phyloP scores from a whole-genome alignment of 2,329 filamentous ascomycete species.

The Trichoderma koningiopsis region DNA sequence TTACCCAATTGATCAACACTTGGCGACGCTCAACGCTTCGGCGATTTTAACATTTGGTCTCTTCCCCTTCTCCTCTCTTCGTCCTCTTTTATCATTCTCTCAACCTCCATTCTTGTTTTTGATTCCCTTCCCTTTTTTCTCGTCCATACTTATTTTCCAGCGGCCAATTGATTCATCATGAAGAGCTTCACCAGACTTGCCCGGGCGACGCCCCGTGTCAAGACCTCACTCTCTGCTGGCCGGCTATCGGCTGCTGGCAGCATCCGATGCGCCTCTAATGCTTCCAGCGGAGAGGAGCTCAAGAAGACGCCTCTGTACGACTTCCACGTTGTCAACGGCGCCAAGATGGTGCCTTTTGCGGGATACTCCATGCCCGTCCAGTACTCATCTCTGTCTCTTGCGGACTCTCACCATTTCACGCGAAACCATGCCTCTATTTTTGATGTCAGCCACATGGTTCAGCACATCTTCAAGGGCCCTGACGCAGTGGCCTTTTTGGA shows the following conservation, averaged over 20 bases:
- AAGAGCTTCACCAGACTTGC: slow-evolving; percentile 38
- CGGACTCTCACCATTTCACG: slow-evolving; percentile 88
- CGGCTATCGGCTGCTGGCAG: slow-evolving; percentile 28
- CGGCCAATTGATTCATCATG: slow-evolving; percentile 32
- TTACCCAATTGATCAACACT: slow-evolving; percentile 24
- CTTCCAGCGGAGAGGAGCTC: slow-evolving; percentile 41
- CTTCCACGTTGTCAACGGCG: slow-evolving; percentile 75
- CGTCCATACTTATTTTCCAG: slow-evolving; percentile 1
- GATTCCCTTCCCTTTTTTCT: slow-evolving; percentile 25
- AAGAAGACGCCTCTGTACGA: slow-evolving; percentile 76
- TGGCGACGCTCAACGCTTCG: slow-evolving; percentile 13
- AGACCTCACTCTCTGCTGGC: slow-evolving; percentile 30
- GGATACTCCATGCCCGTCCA: slow-evolving; percentile 92
- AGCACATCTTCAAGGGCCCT: slow-evolving; percentile 81
- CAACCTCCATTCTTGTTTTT: background rate
- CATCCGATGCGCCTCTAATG: slow-evolving; percentile 36
- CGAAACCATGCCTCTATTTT: slow-evolving; percentile 86
- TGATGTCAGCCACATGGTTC: slow-evolving; percentile 96
- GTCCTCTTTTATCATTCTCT: slow-evolving; percentile 10
- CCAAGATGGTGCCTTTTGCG: slow-evolving; percentile 96
- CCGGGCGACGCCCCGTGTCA: slow-evolving; percentile 37
- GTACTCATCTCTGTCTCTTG: slow-evolving; percentile 75
- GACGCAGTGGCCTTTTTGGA: slow-evolving; percentile 81
- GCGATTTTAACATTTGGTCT: background rate
- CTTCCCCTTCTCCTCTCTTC: background rate